phyloP scores from a whole-genome alignment of 306 rosid genomes.

The Pueraria montana region DNA sequence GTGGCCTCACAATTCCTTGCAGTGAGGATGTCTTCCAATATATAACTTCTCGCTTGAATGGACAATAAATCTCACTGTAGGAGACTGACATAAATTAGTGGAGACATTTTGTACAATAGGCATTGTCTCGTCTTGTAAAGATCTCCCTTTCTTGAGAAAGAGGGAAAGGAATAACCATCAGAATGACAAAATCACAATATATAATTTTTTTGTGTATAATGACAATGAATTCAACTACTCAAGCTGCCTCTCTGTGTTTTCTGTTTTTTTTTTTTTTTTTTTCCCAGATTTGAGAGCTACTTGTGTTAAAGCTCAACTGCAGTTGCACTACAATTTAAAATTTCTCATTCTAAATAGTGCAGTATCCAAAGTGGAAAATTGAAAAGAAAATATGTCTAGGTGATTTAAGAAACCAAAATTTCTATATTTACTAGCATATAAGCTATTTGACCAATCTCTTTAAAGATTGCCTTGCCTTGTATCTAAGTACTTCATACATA shows the following conservation, averaged over 20 bases:
- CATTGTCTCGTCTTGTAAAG: not conserved
- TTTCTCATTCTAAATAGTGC: conserved; percentile 8
- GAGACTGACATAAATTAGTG: conserved; percentile 23
- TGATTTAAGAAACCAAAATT: not conserved
- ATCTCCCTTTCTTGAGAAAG: not conserved
- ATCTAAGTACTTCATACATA: not conserved
- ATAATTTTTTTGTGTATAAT: not conserved
- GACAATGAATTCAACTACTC: not conserved
- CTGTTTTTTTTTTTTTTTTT: not conserved
- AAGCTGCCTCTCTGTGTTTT: not conserved
- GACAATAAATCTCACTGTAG: conserved; percentile 15
- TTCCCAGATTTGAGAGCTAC: not conserved
- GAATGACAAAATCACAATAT: not conserved
- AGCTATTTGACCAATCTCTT: conserved; percentile 1
- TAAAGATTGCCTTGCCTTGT: conserved; percentile 10
- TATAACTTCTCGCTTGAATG: not conserved
- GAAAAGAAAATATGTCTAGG: not conserved
- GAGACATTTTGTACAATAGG: conserved; percentile 2
- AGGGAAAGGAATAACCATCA: not conserved
- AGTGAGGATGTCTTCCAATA: not conserved
- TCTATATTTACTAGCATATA: conserved; percentile 5
- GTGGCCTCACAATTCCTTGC: not conserved
- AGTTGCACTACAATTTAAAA: not conserved
- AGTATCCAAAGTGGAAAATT: not conserved
- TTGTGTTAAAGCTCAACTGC: not conserved